Evolutionary conservation across 2,329 filamentous ascomycete genomes (phyloP).

Genomic region (Penicillium polonicum): DNA sequence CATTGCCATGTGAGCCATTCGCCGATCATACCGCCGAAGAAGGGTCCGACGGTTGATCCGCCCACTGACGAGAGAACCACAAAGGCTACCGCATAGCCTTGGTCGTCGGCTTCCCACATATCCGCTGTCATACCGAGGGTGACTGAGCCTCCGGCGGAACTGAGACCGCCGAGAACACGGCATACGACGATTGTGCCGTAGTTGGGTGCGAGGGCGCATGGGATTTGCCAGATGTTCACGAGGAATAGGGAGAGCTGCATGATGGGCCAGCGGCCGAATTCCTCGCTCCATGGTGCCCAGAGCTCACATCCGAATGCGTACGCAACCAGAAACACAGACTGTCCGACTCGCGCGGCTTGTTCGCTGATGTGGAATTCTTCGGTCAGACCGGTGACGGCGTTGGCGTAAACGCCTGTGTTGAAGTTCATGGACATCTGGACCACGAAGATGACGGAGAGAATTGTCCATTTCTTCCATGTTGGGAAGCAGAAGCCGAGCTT

Average conservation of each 20-base stretch:
- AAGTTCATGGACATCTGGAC: conserved; percentile 79
- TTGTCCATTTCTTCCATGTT: conserved; percentile 67
- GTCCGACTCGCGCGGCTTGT: conserved; percentile 68
- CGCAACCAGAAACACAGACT: conserved; percentile 72
- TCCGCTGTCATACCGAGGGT: conserved; percentile 74
- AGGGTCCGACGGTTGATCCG: conserved; percentile 63
- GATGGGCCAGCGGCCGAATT: conserved; percentile 75
- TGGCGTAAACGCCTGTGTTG: conserved; percentile 71
- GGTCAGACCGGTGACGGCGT: conserved; percentile 64
- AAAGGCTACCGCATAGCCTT: conserved; percentile 73
- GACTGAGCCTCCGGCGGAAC: conserved; percentile 69
- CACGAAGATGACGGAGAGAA: conserved; percentile 68
- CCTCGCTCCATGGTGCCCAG: conserved; percentile 85
- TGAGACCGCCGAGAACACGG: conserved; percentile 66
- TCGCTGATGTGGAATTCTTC: conserved; percentile 66
- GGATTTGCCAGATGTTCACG: conserved; percentile 75
- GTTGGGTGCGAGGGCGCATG: conserved; percentile 70
- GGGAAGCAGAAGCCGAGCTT: conserved; percentile 63
- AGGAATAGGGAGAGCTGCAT: conserved; percentile 70
- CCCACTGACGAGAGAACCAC: conserved; percentile 77
- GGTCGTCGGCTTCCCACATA: conserved; percentile 67
- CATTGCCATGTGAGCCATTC: conserved; percentile 56
- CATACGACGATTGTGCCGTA: conserved; percentile 68
- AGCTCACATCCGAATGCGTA: conserved; percentile 86
- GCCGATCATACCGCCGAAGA: conserved; percentile 55